Conservation (phyloP, 2,329 filamentous ascomycete genomes). For the Stagonosporopsis cucurbitacearum region DNA sequence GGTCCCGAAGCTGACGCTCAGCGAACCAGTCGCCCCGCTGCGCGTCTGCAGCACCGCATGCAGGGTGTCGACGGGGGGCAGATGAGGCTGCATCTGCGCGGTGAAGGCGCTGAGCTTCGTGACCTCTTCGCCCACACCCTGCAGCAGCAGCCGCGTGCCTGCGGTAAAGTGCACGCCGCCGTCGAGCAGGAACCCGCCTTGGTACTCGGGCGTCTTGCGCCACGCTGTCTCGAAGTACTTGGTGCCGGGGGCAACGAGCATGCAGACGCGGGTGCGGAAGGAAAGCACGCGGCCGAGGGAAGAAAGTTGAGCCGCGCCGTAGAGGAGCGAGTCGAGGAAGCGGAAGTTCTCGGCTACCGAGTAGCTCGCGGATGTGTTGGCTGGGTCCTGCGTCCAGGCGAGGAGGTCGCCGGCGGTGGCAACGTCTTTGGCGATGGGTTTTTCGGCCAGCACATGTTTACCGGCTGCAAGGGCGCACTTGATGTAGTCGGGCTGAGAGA, state of each 20-base stretch:
- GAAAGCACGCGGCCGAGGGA: slow-evolving; percentile 62
- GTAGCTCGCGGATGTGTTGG: slow-evolving; percentile 51
- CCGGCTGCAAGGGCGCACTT: slow-evolving; percentile 66
- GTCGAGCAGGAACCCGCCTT: slow-evolving; percentile 79
- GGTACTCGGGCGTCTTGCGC: slow-evolving; percentile 73
- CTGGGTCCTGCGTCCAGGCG: slow-evolving; percentile 50
- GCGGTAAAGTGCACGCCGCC: slow-evolving; percentile 77
- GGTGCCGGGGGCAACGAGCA: slow-evolving; percentile 55
- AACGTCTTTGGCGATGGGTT: slow-evolving; percentile 69
- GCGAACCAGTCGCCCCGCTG: slow-evolving; percentile 63
- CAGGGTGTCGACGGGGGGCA: slow-evolving; percentile 72
- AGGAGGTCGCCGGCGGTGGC: slow-evolving; percentile 58
- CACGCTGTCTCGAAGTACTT: slow-evolving; percentile 65
- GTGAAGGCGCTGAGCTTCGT: slow-evolving; percentile 63
- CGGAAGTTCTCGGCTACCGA: slow-evolving; percentile 75
- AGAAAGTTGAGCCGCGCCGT: slow-evolving; percentile 58
- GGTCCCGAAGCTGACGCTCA: slow-evolving; percentile 65
- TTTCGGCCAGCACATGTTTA: slow-evolving; percentile 74
- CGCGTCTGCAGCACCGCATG: slow-evolving; percentile 63
- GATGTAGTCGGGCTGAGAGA: slow-evolving; percentile 65
- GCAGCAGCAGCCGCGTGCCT: slow-evolving; percentile 65
- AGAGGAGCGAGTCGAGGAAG: slow-evolving; percentile 63
- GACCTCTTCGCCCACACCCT: slow-evolving; percentile 51
- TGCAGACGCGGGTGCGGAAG: slow-evolving; percentile 59
- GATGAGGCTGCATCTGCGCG: slow-evolving; percentile 59